A percentile compares a stretch with the other conserved stretches of the same genome.
phyloP scores from a whole-genome alignment of 2,329 filamentous ascomycete genomes.

The Sphaerostilbella broomeana region DNA sequence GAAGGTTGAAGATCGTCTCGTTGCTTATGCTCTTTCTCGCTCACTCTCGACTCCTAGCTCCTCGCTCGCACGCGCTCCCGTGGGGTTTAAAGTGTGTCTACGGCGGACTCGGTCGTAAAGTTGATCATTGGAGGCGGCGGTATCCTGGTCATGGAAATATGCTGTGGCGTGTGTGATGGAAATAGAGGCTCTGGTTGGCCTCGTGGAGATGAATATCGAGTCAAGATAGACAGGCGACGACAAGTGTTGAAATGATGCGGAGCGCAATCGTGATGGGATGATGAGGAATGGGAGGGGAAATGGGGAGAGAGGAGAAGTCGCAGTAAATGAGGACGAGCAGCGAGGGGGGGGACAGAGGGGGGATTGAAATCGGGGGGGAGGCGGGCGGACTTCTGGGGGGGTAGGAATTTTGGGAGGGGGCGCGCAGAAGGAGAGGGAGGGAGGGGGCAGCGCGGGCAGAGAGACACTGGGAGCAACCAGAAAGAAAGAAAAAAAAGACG shows the following conservation, averaged over 20 bases:
- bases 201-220: slow-evolving; percentile 17
- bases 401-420: slow-evolving; percentile 13
- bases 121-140: slow-evolving; percentile 47
- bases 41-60: slow-evolving; percentile 34
- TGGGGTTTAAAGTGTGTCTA: slow-evolving; percentile 66
- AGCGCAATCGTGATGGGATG: slow-evolving; percentile 13
- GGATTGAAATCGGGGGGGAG: slow-evolving; percentile 20
- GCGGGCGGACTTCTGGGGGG: slow-evolving; percentile 12
- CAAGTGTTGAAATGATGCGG: slow-evolving; percentile 21
- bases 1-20: slow-evolving; percentile 55
- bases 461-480: not conserved
- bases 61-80: slow-evolving; percentile 60
- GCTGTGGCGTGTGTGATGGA: slow-evolving; percentile 24
- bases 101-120: slow-evolving; percentile 41
- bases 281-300: slow-evolving; percentile 15
- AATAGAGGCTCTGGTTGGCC: slow-evolving; percentile 26
- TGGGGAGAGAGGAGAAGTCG: slow-evolving; percentile 17
- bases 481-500: not conserved
- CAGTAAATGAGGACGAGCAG: slow-evolving; percentile 17
- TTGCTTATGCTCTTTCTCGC: slow-evolving; percentile 21
- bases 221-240: slow-evolving; percentile 22
- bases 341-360: slow-evolving; percentile 22
- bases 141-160: slow-evolving; percentile 37
- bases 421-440: slow-evolving; percentile 13
- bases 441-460: not conserved